Percentiles rank a stretch among this genome's conserved stretches.
phyloP scores from a whole-genome alignment of 2,329 filamentous ascomycete species.

The Chalara sp. region DNA sequence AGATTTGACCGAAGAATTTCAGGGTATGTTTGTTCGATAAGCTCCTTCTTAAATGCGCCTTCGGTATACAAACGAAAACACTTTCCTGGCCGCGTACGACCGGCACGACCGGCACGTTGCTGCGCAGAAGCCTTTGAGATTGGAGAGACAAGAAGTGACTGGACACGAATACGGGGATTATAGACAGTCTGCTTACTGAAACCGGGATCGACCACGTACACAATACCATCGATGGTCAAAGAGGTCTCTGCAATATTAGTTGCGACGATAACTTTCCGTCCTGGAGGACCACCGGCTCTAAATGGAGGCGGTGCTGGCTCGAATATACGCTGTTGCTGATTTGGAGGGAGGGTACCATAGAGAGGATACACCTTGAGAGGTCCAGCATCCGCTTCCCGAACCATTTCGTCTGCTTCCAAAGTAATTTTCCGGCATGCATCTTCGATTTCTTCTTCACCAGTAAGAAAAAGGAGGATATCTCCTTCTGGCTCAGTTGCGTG shows the following conservation, averaged over 20 bases:
- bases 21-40: slow-evolving; percentile 95
- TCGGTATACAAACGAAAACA: slow-evolving; percentile 98
- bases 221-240: slow-evolving; percentile 96
- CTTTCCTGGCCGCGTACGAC: slow-evolving; percentile 96
- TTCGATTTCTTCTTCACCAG: slow-evolving; percentile 97
- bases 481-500: slow-evolving; percentile 89
- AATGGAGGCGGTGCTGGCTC: slow-evolving; percentile 73
- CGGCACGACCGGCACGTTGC: slow-evolving; percentile 96
- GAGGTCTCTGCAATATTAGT: slow-evolving; percentile 98
- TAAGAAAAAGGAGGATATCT: slow-evolving; percentile 90
- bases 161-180: slow-evolving; percentile 92
- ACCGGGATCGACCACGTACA: slow-evolving; percentile 97
- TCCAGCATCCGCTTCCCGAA: slow-evolving; percentile 83
- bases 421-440: slow-evolving; percentile 89
- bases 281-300: slow-evolving; percentile 71
- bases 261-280: slow-evolving; percentile 89
- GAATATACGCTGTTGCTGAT: slow-evolving; percentile 93
- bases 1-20: slow-evolving; percentile 94
- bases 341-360: slow-evolving; percentile 86
- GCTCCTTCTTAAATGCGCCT: slow-evolving; percentile 90
- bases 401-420: slow-evolving; percentile 86
- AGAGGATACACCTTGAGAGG: slow-evolving; percentile 87
- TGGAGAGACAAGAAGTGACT: slow-evolving; percentile 93
- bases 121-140: slow-evolving; percentile 97
- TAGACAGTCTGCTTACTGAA: slow-evolving; percentile 99